Percentiles rank a stretch among this genome's conserved stretches.
phyloP scores from a whole-genome alignment of 2,329 filamentous ascomycete species.

The Talaromyces piceae region DNA sequence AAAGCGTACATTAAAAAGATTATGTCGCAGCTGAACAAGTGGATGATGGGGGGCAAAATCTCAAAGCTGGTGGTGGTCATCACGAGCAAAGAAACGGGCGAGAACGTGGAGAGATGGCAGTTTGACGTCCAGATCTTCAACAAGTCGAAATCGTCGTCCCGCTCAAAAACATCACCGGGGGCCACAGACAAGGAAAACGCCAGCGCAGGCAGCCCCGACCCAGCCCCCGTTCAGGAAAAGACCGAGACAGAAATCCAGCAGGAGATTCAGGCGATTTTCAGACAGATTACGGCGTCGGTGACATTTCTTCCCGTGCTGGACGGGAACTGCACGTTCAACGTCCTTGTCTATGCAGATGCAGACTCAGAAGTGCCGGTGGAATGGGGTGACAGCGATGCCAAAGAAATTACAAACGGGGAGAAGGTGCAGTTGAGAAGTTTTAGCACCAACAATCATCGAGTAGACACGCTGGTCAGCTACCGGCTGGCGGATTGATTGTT shows the following conservation, averaged over 20 bases:
- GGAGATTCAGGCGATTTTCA: constrained; percentile 93
- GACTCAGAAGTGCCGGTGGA: constrained; percentile 95
- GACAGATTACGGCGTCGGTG: constrained; percentile 95
- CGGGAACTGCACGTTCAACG: constrained; percentile 96
- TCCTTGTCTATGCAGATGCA: constrained; percentile 93
- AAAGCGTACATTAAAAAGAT: constrained; percentile 99
- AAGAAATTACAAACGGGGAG: constrained; percentile 91
- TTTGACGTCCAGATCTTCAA: constrained; percentile 64
- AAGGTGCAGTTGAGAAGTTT: constrained; percentile 93
- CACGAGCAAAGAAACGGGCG: constrained; percentile 92
- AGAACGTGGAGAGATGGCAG: constrained; percentile 95
- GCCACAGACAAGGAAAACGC: constrained; percentile 62
- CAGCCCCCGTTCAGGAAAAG: constrained; percentile 56
- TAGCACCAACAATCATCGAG: constrained; percentile 87
- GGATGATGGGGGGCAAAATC: constrained; percentile 97
- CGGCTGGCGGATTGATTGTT: constrained; percentile 42
- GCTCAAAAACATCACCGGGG: constrained; percentile 36
- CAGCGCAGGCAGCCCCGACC: constrained; percentile 26
- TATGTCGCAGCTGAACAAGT: constrained; percentile 94
- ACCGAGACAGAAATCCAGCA: constrained; percentile 89
- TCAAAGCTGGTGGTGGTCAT: constrained; percentile 95
- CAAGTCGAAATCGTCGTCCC: constrained; percentile 53
- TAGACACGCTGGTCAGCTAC: constrained; percentile 95
- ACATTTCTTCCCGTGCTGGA: constrained; percentile 92
- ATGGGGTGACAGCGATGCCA: constrained; percentile 97